A percentile compares a stretch with the other conserved stretches of the same genome.
Evolutionary conservation across 768 basidiomycete genomes (phyloP).

Genomic region (Polyporus arcularius): DNA sequence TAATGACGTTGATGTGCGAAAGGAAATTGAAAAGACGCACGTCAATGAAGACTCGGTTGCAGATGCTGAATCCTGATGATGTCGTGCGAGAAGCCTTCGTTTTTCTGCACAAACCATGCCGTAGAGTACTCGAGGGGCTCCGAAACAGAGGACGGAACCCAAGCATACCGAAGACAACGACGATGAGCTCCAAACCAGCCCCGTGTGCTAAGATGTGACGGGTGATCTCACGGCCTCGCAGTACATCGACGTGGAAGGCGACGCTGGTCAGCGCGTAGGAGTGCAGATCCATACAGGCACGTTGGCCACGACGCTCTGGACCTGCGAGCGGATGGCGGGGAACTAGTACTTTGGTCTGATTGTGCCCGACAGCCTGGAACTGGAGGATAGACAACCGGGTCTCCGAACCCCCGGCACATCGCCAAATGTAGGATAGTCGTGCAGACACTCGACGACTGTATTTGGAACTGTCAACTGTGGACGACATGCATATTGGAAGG

Average conservation of each 20-base stretch:
- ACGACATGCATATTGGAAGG: not conserved
- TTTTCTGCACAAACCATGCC: slow-evolving; percentile 24
- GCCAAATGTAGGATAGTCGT: slow-evolving; percentile 28
- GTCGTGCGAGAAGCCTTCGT: slow-evolving; percentile 26
- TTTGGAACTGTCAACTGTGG: not conserved
- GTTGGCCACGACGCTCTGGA: slow-evolving; percentile 28
- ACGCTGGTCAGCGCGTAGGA: slow-evolving; percentile 25
- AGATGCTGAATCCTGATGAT: slow-evolving; percentile 30
- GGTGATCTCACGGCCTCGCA: slow-evolving; percentile 19
- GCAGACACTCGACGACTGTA: slow-evolving; percentile 27
- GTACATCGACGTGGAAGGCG: slow-evolving; percentile 24
- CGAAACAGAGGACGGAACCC: slow-evolving; percentile 18
- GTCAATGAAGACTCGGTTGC: slow-evolving; percentile 29
- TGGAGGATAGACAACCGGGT: slow-evolving; percentile 18
- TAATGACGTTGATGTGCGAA: slow-evolving; percentile 27
- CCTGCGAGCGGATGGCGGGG: slow-evolving; percentile 19
- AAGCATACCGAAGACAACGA: slow-evolving; percentile 30
- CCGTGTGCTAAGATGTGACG: slow-evolving; percentile 23
- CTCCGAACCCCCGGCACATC: slow-evolving; percentile 17
- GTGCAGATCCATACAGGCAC: slow-evolving; percentile 25
- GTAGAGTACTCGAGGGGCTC: slow-evolving; percentile 23
- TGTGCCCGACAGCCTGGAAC: slow-evolving; percentile 26
- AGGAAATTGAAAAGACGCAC: slow-evolving; percentile 28
- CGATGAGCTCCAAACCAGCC: slow-evolving; percentile 21
- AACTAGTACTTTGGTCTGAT: slow-evolving; percentile 29